These are phyloP conservation scores for Telfairia occidentalis DNA, from an alignment of 331 rosid genomes.

Conservation along the genomic window DNA sequence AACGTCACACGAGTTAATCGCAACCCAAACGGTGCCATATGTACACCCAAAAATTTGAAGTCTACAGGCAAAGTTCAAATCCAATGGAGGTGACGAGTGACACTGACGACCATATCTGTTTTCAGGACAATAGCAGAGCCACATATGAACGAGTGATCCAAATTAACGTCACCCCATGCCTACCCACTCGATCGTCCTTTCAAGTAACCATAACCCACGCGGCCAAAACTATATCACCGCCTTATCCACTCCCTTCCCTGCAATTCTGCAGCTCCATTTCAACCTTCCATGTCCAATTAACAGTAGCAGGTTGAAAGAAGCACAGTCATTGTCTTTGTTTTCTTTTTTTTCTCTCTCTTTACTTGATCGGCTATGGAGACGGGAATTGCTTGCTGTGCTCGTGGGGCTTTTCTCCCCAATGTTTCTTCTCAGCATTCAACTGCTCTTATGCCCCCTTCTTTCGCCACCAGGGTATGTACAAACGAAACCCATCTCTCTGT, in stretches of 20 bases:
- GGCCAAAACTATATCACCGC: conserved; percentile 26
- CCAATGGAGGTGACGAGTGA: not conserved
- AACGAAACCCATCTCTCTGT: not conserved
- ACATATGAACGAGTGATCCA: conserved; percentile 55
- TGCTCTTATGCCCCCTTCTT: conserved; percentile 52
- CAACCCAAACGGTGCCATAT: conserved; percentile 1
- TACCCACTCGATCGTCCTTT: conserved; percentile 23
- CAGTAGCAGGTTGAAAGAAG: conserved; percentile 18
- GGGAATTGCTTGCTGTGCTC: conserved; percentile 58
- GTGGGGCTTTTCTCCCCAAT: conserved; percentile 50
- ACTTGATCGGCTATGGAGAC: conserved; percentile 52
- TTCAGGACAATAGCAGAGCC: conserved; percentile 35
- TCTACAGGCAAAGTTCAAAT: not conserved
- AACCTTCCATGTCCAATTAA: not conserved
- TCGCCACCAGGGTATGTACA: conserved; percentile 53
- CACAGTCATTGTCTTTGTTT: too few relatives aligned
- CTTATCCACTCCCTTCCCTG: conserved; percentile 34
- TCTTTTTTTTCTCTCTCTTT: not conserved
- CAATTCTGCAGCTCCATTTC: not conserved
- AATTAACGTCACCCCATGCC: conserved; percentile 25
- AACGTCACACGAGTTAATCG: not conserved
- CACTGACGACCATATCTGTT: conserved; percentile 37
- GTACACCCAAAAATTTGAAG: not conserved
- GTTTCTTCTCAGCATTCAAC: conserved; percentile 61
- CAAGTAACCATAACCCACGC: conserved; percentile 40